A percentile compares a stretch with the other conserved stretches of the same genome.
phyloP scores from a whole-genome alignment of 164 flowering plant genomes.

The Berberis thunbergii region DNA sequence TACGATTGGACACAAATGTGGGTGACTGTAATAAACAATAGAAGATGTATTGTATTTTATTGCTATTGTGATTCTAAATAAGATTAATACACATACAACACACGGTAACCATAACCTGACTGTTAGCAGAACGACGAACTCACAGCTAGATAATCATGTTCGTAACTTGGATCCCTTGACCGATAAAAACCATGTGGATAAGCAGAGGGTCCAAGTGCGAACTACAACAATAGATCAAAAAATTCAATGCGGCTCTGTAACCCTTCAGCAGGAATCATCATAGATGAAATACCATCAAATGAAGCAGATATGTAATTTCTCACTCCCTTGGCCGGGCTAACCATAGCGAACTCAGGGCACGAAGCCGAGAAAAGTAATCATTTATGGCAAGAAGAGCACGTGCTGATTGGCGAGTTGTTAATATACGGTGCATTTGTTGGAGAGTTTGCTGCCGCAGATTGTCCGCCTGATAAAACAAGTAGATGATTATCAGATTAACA shows the following conservation, averaged over 20 bases:
- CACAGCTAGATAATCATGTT: no score
- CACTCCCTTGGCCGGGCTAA: slow-evolving; percentile 10
- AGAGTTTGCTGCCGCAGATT: slow-evolving; percentile 18
- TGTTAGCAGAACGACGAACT: no score
- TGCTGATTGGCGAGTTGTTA: slow-evolving; percentile 18
- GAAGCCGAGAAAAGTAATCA: slow-evolving; percentile 13
- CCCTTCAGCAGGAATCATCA: neutral
- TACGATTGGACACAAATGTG: no score
- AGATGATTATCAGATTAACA: neutral
- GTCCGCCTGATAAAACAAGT: slow-evolving; percentile 10
- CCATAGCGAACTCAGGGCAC: slow-evolving; percentile 11
- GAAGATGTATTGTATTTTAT: no score
- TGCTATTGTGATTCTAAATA: no score
- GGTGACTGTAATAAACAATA: no score
- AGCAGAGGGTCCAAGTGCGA: no score
- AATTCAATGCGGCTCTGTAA: neutral
- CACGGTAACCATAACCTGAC: no score
- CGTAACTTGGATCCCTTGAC: no score
- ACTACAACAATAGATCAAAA: neutral
- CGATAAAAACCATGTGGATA: no score
- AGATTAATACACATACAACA: no score
- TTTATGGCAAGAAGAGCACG: slow-evolving; percentile 15
- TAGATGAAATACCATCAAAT: neutral
- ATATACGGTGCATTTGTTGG: slow-evolving; percentile 16
- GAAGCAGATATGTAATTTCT: neutral